Base-by-base conservation (phyloP, 2,329 filamentous ascomycete genomes). In the Xylaria multiplex region DNA sequence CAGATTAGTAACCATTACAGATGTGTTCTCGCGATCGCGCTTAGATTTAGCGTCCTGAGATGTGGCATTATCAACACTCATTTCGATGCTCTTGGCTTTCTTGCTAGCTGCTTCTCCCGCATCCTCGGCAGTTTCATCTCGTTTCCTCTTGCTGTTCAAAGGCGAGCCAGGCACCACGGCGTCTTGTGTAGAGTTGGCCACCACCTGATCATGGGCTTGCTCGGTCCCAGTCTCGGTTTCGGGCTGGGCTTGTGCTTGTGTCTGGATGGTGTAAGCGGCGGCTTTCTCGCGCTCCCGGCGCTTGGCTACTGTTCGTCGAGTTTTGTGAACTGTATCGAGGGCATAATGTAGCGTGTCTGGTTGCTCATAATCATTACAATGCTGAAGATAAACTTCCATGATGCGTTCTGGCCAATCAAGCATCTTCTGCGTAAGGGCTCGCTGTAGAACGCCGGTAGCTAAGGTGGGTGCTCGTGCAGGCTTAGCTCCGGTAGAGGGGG, bases 311-410 rank as follows among this genome's bases (percentile, higher is more conserved):
- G 80, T 83, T 76, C 88, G 92, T 65, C 82, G 85, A 3, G 88
- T 85, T 74, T 91, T 90, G 70, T 93, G 88, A 8, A 92, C 89
- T 66, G 89, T 87, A 68, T 96, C 88, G 16, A 92, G 84, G 5
- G 92, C 93, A 70, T 85, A 84, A 62, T 93, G 90, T 7, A 97
- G 83, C 55, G 90, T 89, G 30, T 91, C 85, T 0, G 92, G 90
- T 61, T 90, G 88, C 78, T 97, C 95, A 73, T 97, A 94, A 74
- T 97, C 93, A 77, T 97, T 93, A 77, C 94, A 97, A 76, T 95
- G 92, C 66, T 90, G 87, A 52, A 90, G 79, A 72, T 92, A 94
- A 52, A 93, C 84, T 61, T 93, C 90, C 70, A 94, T 81, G 37
- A 94, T 82, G 72, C 88, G 89, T 74, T 94, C 92, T 0, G 92